These are phyloP conservation scores for Psilocybe cyanescens DNA, from an alignment of 768 basidiomycete genomes.

Conservation along the genomic window DNA sequence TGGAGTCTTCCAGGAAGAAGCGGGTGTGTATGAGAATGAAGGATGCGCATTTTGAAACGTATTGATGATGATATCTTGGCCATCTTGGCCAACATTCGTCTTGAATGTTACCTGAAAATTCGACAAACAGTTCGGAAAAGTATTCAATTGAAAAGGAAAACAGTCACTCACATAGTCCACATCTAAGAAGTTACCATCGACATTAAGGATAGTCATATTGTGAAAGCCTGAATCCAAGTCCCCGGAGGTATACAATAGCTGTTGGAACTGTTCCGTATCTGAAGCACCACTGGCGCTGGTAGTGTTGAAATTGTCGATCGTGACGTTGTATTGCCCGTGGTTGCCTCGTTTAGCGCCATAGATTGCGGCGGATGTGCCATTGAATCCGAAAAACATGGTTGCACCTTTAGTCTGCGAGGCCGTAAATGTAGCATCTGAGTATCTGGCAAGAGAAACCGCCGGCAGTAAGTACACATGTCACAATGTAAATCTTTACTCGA, in stretches of 20 bases:
- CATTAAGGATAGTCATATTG: slow-evolving; percentile 23
- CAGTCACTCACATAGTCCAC: slow-evolving; percentile 39
- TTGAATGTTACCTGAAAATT: slow-evolving; percentile 18
- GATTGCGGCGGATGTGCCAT: slow-evolving; percentile 39
- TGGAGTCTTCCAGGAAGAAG: slow-evolving; percentile 16
- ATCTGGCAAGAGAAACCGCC: slow-evolving; percentile 7
- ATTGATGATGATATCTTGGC: slow-evolving; percentile 25
- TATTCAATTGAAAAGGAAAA: neutral
- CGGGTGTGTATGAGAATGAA: slow-evolving; percentile 24
- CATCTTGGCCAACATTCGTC: slow-evolving; percentile 21
- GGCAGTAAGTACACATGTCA: neutral
- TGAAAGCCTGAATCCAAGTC: slow-evolving; percentile 12
- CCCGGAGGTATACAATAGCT: slow-evolving; percentile 8
- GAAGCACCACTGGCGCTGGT: slow-evolving; percentile 16
- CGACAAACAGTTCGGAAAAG: neutral
- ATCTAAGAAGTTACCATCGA: slow-evolving; percentile 32
- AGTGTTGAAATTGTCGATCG: slow-evolving; percentile 20
- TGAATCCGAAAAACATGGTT: slow-evolving; percentile 35
- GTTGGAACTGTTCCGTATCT: slow-evolving; percentile 3
- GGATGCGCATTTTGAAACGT: slow-evolving; percentile 28
- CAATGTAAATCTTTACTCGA: neutral
- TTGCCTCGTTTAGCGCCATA: slow-evolving; percentile 43
- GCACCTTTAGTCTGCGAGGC: slow-evolving; percentile 33
- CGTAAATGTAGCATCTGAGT: slow-evolving; percentile 24
- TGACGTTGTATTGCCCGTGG: slow-evolving; percentile 35